Base-by-base conservation (phyloP, 805 yeast genomes). In the Ogataea philodendri region DNA sequence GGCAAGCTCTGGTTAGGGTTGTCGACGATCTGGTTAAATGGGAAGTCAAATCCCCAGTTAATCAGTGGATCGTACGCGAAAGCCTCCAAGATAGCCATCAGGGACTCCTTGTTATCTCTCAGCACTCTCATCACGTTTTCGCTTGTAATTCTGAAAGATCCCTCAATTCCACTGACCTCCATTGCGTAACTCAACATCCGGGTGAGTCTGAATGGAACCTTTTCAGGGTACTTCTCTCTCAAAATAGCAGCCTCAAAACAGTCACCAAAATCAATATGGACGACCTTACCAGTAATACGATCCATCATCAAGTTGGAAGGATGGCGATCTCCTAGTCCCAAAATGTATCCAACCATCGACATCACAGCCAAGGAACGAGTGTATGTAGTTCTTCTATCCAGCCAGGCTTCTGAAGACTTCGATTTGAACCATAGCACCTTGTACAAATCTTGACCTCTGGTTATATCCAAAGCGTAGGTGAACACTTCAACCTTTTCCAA, bases 111-210 rank as follows among this genome's bases (percentile, higher is more conserved):
- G 61, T 93, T 93, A 46, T 84, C 95, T 46, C 99, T 72, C 35
- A 93, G 66, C 2, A 94, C 94, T 44, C 94, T 72, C 97, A 94
- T 90, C 3, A 93, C 98, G 60, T 90, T 89, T 55, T 93, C 97
- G 61, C 97, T 85, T 0, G 97, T 89, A 24, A 93, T 89, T 51
- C 97, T 74, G 72, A 86, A 93, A 22, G 95, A 85, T 3, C 99
- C 99, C 62, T 93, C 97, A 44, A 93, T 88, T 6, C 98, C 98
- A 62, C 96, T 84, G 3, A 93, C 97, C 59, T 94, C 99, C 97
- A 93, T 90, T 0, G 97, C 99, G 59, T 88, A 88, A 15, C 94
- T 88, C 46, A 94, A 70, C 99, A 93, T 93, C 60, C 98, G 71
- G 0, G 99, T 93, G 40, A 93, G 71, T 59, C 99, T 74, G 67